A percentile compares a stretch with the other conserved stretches of the same genome.
Evolutionary conservation across 2,329 filamentous ascomycete species (phyloP).

Genomic region (Cladosporium sp.): DNA sequence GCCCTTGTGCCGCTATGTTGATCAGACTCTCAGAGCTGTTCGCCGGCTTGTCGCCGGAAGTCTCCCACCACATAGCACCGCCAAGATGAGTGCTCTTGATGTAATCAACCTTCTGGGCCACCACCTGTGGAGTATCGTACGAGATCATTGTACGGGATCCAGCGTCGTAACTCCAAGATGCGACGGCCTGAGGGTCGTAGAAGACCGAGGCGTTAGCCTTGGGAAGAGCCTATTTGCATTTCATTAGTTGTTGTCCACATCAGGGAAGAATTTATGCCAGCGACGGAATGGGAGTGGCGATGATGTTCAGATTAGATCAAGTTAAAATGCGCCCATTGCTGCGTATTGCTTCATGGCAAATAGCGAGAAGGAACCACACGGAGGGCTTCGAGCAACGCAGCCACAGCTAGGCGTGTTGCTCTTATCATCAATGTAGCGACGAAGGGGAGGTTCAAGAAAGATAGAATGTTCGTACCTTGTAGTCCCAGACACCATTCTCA

Average conservation of each 20-base stretch:
- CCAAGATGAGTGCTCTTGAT: slow-evolving; percentile 67
- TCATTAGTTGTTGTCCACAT: not conserved
- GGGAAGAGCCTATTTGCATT: slow-evolving; percentile 58
- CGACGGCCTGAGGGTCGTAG: slow-evolving; percentile 62
- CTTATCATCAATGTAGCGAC: slow-evolving; percentile 14
- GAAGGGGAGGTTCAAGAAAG: not conserved
- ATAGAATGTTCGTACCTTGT: slow-evolving; percentile 23
- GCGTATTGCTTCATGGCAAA: slow-evolving; percentile 17
- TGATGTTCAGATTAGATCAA: slow-evolving; percentile 14
- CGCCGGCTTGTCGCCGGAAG: slow-evolving; percentile 69
- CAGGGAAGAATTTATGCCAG: not conserved
- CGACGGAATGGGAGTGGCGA: not conserved
- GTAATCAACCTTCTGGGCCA: slow-evolving; percentile 67
- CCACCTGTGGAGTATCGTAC: slow-evolving; percentile 69
- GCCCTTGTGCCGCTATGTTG: slow-evolving; percentile 26
- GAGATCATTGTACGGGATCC: slow-evolving; percentile 66
- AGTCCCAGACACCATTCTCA: slow-evolving; percentile 71
- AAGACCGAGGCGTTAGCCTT: slow-evolving; percentile 63
- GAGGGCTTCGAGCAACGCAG: slow-evolving; percentile 15
- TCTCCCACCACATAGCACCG: slow-evolving; percentile 94
- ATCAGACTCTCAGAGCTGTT: slow-evolving; percentile 55
- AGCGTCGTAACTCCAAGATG: slow-evolving; percentile 74
- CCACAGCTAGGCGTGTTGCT: slow-evolving; percentile 16
- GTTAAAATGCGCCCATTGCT: slow-evolving; percentile 18
- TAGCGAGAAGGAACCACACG: slow-evolving; percentile 16